These are phyloP conservation scores for Wickerhamiella infanticola DNA, from an alignment of 1,139 yeast genomes.

Conservation along the genomic window DNA sequence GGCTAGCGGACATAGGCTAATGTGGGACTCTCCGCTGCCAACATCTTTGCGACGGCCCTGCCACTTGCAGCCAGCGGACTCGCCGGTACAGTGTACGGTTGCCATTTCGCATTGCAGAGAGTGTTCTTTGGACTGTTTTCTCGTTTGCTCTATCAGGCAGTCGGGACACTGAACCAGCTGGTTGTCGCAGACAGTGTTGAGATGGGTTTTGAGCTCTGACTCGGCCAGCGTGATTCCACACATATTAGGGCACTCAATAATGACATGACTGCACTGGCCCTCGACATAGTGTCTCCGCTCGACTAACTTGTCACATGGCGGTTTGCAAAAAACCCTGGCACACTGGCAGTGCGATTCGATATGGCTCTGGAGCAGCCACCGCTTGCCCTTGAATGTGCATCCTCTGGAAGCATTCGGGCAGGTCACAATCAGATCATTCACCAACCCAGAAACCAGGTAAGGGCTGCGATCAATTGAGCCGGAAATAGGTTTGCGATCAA, in stretches of 20 bases:
- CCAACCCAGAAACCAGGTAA: constrained; percentile 40
- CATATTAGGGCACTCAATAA: constrained; percentile 12
- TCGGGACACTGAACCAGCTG: neutral
- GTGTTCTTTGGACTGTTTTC: neutral
- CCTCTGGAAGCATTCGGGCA: constrained; percentile 43
- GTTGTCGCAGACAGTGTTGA: constrained; percentile 2
- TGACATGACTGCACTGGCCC: constrained; percentile 13
- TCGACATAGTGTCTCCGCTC: constrained; percentile 12
- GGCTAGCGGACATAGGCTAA: constrained; percentile 23
- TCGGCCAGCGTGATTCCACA: constrained; percentile 14
- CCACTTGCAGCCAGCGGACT: constrained; percentile 4
- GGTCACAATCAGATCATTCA: constrained; percentile 43
- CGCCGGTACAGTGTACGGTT: neutral
- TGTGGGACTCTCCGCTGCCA: neutral
- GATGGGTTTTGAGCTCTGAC: constrained; percentile 11
- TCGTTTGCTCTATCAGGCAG: neutral
- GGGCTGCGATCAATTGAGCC: constrained; percentile 38
- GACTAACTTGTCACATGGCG: constrained; percentile 14
- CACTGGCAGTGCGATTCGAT: constrained; percentile 34
- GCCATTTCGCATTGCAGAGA: neutral
- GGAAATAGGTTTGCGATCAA: constrained; percentile 41
- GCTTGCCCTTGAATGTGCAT: constrained; percentile 40
- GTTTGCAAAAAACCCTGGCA: constrained; percentile 34
- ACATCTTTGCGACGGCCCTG: neutral
- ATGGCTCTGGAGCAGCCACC: constrained; percentile 48